Evolutionary conservation across 1,139 yeast species (phyloP).

Genomic region (Geotrichum candidum): DNA sequence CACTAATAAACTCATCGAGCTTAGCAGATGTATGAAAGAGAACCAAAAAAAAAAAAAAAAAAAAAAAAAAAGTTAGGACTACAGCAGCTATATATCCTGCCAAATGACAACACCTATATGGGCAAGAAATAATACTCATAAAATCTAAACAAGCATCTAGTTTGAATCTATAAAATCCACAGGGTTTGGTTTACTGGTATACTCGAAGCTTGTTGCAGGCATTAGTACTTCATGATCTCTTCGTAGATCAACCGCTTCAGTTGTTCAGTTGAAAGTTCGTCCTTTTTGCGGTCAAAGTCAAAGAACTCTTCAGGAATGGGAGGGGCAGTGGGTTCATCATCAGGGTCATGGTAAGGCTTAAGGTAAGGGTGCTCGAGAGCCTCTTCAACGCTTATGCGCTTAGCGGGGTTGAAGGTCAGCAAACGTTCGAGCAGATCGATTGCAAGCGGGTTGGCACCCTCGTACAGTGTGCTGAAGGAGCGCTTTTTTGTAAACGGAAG

Average conservation of each 20-base stretch:
- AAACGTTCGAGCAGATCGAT: conserved; percentile 70
- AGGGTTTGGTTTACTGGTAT: not conserved
- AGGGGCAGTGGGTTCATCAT: conserved; percentile 73
- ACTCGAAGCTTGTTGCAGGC: not conserved
- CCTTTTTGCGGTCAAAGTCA: conserved; percentile 72
- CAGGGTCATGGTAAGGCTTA: conserved; percentile 69
- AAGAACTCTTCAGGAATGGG: conserved; percentile 75
- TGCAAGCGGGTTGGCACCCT: conserved; percentile 58
- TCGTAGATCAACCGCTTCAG: conserved; percentile 64
- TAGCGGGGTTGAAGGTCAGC: conserved; percentile 72
- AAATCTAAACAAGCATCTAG: not conserved
- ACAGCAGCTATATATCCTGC: no score
- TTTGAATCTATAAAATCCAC: not conserved
- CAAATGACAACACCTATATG: no score
- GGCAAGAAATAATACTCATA: not conserved
- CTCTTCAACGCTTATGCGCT: conserved; percentile 71
- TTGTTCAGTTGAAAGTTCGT: conserved; percentile 61
- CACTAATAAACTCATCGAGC: no score
- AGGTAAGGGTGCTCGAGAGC: conserved; percentile 83
- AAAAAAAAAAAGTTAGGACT: no score
- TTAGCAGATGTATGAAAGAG: no score
- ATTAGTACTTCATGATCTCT: conserved; percentile 41
- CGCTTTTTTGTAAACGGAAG: conserved; percentile 60
- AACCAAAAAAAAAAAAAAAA: no score
- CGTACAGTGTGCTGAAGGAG: conserved; percentile 50